Evolutionary conservation across 2,329 filamentous ascomycete genomes (phyloP).

Genomic region (Xylariaceae sp.): DNA sequence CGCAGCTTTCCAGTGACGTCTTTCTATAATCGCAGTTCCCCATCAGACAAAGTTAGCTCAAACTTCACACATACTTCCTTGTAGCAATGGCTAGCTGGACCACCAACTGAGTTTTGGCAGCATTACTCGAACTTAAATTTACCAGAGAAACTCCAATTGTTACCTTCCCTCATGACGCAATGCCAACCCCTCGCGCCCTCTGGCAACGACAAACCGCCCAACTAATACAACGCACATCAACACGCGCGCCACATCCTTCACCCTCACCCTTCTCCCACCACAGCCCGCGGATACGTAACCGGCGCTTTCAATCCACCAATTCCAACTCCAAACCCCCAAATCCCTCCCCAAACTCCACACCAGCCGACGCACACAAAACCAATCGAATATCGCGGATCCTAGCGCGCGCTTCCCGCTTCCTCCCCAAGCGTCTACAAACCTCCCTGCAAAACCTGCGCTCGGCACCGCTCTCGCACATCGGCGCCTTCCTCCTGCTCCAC

Average conservation of each 20-base stretch:
- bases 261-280: neutral
- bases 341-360: neutral
- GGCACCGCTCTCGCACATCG: constrained; percentile 82
- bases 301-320: constrained; percentile 34
- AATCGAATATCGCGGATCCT: constrained; percentile 55
- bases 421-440: constrained; percentile 71
- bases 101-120: no score
- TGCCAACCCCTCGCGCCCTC: constrained; percentile 25
- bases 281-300: neutral
- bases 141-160: no score
- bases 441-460: constrained; percentile 74
- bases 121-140: no score
- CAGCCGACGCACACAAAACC: constrained; percentile 23
- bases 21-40: no score
- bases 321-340: constrained; percentile 9
- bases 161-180: constrained; percentile 17
- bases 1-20: no score
- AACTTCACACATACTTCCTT: no score
- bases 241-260: neutral
- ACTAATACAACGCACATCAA: constrained; percentile 10
- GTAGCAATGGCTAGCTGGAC: no score
- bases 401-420: constrained; percentile 47
- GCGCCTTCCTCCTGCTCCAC: constrained; percentile 88
- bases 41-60: no score
- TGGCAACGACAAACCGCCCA: constrained; percentile 27